phyloP scores from a whole-genome alignment of 176 grass and related monocot genomes.

The Bromus sterilis region DNA sequence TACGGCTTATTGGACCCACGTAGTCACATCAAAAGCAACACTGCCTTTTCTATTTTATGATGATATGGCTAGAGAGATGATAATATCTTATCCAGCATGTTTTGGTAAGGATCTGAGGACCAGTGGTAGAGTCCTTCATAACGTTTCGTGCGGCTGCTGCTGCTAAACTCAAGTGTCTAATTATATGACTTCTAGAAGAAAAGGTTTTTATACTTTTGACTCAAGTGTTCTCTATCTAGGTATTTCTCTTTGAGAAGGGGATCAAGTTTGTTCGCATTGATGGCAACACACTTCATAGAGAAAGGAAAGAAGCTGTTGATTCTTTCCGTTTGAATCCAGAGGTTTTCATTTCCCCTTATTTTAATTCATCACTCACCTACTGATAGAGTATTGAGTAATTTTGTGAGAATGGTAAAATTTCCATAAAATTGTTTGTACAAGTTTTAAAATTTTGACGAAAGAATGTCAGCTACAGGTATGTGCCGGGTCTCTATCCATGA shows the following conservation, averaged over 20 bases:
- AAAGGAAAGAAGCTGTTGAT: slow-evolving; percentile 88
- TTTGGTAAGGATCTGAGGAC: neutral
- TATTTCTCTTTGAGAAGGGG: slow-evolving; percentile 57
- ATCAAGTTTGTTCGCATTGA: slow-evolving; percentile 90
- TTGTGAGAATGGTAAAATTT: neutral
- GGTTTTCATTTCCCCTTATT: slow-evolving; percentile 25
- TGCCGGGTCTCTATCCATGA: neutral
- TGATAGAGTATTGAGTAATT: neutral
- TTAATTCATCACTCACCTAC: slow-evolving; percentile 1
- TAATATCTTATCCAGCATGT: neutral
- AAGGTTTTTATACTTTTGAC: slow-evolving; percentile 4
- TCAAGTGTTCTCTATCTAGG: slow-evolving; percentile 37
- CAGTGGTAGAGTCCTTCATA: neutral
- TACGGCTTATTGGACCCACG: neutral
- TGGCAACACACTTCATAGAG: slow-evolving; percentile 68
- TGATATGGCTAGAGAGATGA: neutral
- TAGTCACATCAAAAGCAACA: neutral
- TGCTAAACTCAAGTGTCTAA: neutral
- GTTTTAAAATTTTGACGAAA: neutral
- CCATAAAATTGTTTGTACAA: neutral
- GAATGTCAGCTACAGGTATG: neutral
- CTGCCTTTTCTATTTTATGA: neutral
- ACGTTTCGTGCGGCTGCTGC: neutral
- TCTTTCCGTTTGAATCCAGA: slow-evolving; percentile 68
- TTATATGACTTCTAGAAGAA: neutral